Evolutionary conservation across 257 asterid species (phyloP), one percentile per base, ranked within the genome.

Genomic region (Solanum neorickii): DNA sequence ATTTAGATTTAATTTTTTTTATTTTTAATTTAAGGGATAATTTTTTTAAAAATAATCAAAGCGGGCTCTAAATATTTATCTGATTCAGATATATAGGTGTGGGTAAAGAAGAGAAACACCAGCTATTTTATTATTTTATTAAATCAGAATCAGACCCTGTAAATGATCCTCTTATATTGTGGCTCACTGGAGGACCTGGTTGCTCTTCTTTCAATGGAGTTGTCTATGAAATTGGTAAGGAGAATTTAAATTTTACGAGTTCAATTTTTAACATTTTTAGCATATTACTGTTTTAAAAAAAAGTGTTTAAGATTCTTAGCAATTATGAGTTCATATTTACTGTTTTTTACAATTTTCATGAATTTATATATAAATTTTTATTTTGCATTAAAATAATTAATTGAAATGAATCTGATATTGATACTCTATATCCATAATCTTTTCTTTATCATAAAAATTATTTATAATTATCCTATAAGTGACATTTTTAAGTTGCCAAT

Each of bases 111-210:
- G 90, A 89, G 29, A 68, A 88, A 41, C 89, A 85, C 25, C 92
- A 90, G 60, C 89, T 92, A 3, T 92, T 90, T 70, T 90, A 92
- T 72, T 92, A 89, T 62, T 90, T 90, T 23, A 88, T 89, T 4
- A 88, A 91, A 69, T 91, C 93, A 1, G 88, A 83, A 7, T 87
- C 89, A 6, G 70, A 86, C 29, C 88, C 91, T 15, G 70, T 39
- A 37, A n/a, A 78, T 1, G 94, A 92, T 33, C 94, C 93, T 83
- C 84, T 92, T 13, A 29, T 92, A 9, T 88, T 92, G 47, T 92
- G 94, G 94, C 21, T 92, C 66, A 90, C 89, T 29, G 94, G 94
- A 18, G 94, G 94, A 29, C 94, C 94, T 21, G 93, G 94, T 23
- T 90, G 94, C 76, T 82, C 91, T 6, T 87, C 91, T 3, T 35